Percentiles rank a stretch among this genome's conserved stretches.
These are phyloP conservation scores for Geranium incanum DNA, from an alignment of 441 rosid genomes.

Conservation along the genomic window DNA sequence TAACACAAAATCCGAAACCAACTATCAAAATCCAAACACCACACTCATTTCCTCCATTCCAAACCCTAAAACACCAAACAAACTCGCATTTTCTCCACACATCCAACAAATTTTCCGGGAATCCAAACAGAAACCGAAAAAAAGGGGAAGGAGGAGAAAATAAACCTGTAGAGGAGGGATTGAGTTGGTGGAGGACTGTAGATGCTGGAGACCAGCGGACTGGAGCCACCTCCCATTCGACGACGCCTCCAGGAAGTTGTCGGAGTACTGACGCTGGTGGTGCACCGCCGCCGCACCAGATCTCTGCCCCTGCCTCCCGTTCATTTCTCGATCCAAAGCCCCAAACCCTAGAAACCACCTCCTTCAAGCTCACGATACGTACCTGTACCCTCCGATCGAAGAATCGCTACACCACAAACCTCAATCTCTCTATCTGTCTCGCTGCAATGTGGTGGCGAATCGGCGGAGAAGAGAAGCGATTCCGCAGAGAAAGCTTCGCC, in stretches of 20 bases:
- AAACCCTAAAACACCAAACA: not conserved
- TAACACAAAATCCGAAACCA: not conserved
- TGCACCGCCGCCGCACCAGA: constrained; percentile 68
- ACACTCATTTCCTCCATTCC: not conserved
- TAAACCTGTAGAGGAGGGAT: constrained; percentile 54
- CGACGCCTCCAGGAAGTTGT: constrained; percentile 57
- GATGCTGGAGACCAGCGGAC: constrained; percentile 84
- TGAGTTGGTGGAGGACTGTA: constrained; percentile 43
- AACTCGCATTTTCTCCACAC: not conserved
- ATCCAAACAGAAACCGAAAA: not conserved
- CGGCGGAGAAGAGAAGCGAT: not conserved
- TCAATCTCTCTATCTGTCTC: not conserved
- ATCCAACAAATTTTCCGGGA: not conserved
- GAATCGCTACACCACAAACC: not conserved
- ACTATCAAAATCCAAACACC: not conserved
- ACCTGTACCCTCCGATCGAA: not conserved
- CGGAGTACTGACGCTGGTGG: constrained; percentile 85
- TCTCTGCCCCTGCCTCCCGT: constrained; percentile 64
- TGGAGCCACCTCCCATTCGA: constrained; percentile 91
- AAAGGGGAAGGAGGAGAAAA: not conserved
- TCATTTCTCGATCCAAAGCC: constrained; percentile 33
- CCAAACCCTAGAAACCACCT: not conserved
- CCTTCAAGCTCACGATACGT: not conserved
- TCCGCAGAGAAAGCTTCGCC: not conserved
- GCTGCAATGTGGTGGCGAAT: not conserved